phyloP scores from a whole-genome alignment of 495 filamentous ascomycete genomes.

The Xylaria nigripes region DNA sequence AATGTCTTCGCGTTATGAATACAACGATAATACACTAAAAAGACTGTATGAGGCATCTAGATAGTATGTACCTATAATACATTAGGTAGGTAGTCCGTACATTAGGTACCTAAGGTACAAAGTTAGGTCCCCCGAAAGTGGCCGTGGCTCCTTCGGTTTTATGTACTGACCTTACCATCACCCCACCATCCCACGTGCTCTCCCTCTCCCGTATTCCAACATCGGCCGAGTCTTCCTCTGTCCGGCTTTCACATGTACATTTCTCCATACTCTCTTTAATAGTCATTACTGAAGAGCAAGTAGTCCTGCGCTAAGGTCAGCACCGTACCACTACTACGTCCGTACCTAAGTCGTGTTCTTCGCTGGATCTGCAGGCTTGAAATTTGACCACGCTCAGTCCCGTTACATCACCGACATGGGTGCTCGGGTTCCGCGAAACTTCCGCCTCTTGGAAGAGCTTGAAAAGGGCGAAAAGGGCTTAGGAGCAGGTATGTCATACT shows the following conservation, averaged over 20 bases:
- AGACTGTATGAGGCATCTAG: too few species aligned
- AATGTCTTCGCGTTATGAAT: too few species aligned
- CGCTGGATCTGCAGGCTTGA: not conserved
- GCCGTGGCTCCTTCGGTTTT: too few species aligned
- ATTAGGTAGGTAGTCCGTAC: too few species aligned
- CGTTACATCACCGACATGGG: constrained; percentile 27
- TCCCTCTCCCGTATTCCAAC: not conserved
- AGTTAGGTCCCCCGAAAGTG: too few species aligned
- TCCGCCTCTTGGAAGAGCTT: constrained; percentile 90
- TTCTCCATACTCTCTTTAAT: not conserved
- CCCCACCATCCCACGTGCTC: constrained; percentile 11
- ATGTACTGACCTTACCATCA: too few species aligned
- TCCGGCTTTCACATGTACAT: not conserved
- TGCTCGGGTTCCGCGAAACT: constrained; percentile 90
- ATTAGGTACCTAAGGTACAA: too few species aligned
- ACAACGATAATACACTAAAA: too few species aligned
- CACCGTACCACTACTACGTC: not conserved
- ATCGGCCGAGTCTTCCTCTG: not conserved
- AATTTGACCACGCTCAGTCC: not conserved
- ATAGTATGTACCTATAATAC: too few species aligned
- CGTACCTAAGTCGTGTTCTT: not conserved
- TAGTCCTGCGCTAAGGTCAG: not conserved
- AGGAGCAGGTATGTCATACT: constrained; percentile 62
- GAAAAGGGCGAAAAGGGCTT: constrained; percentile 98
- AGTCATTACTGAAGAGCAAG: not conserved